Percentiles rank a stretch among this genome's conserved stretches.
Conservation (phyloP, 1,139 yeast species). For the Diutina ranongensis region DNA sequence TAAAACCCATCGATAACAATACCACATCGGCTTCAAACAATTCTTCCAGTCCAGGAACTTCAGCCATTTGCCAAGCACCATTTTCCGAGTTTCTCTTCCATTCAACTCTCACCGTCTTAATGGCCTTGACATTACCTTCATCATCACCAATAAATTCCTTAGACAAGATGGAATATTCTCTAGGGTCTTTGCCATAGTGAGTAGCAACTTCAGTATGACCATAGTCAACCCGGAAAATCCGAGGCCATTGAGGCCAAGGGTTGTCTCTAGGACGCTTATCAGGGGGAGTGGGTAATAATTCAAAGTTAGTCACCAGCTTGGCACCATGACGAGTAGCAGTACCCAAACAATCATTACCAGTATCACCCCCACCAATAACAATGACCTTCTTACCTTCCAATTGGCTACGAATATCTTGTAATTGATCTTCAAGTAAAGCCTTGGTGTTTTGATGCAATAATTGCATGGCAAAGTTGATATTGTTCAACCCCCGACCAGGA, state of each 20-base stretch:
- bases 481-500: slow-evolving; percentile 85
- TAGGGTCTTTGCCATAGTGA: slow-evolving; percentile 94
- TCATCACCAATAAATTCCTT: slow-evolving; percentile 94
- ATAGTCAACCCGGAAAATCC: slow-evolving; percentile 93
- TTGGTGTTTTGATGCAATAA: slow-evolving; percentile 81
- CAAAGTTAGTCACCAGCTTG: slow-evolving; percentile 89
- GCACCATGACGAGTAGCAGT: slow-evolving; percentile 97
- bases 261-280: slow-evolving; percentile 80
- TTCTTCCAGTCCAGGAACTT: slow-evolving; percentile 90
- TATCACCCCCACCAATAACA: slow-evolving; percentile 99
- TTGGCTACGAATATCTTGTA: slow-evolving; percentile 63
- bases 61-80: slow-evolving; percentile 99
- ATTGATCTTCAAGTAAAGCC: slow-evolving; percentile 61
- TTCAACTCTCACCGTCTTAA: slow-evolving; percentile 92
- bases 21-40: slow-evolving; percentile 92
- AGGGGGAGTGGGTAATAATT: slow-evolving; percentile 88
- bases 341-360: slow-evolving; percentile 98
- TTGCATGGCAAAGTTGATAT: slow-evolving; percentile 92
- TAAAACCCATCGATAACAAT: slow-evolving; percentile 90
- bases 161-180: slow-evolving; percentile 90
- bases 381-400: slow-evolving; percentile 82
- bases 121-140: slow-evolving; percentile 86
- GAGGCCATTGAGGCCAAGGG: slow-evolving; percentile 99
- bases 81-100: slow-evolving; percentile 84
- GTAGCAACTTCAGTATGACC: slow-evolving; percentile 94